A percentile compares a stretch with the other conserved stretches of the same genome.
These are phyloP conservation scores for Corchorus olitorius DNA, from an alignment of 345 rosid species.

Conservation along the genomic window DNA sequence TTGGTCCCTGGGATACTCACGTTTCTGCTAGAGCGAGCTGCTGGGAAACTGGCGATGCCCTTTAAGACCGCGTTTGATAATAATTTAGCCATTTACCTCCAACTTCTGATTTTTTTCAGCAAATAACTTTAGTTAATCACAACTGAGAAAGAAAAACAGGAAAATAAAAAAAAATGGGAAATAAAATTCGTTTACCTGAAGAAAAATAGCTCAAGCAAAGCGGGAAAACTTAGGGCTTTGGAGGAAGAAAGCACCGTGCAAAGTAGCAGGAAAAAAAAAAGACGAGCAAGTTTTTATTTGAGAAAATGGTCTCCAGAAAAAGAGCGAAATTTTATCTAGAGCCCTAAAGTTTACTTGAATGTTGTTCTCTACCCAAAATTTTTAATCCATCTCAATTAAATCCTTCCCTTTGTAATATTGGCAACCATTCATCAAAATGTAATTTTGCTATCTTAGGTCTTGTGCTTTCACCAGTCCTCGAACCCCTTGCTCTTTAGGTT, in stretches of 20 bases:
- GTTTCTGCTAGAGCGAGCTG: conserved; percentile 44
- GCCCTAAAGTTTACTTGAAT: neutral
- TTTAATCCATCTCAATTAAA: neutral
- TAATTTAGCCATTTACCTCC: conserved; percentile 53
- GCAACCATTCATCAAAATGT: neutral
- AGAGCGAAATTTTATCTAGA: neutral
- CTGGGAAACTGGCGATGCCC: conserved; percentile 46
- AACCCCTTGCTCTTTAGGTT: no score
- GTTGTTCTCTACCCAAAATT: neutral
- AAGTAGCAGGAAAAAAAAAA: neutral
- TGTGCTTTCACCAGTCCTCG: no score
- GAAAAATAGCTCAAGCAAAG: neutral
- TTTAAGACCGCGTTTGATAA: conserved; percentile 57
- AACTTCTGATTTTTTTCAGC: neutral
- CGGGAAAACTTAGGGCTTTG: neutral
- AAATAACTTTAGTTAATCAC: neutral
- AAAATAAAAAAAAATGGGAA: neutral
- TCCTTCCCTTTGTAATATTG: neutral
- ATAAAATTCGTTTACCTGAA: neutral
- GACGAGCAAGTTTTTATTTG: neutral
- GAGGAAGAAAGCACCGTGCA: neutral
- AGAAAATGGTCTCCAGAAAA: neutral
- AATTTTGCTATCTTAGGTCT: no score
- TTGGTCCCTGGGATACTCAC: conserved; percentile 33
- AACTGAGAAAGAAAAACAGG: neutral